Conservation (phyloP, 2,329 filamentous ascomycete genomes). For the Fusarium sublunatum region DNA sequence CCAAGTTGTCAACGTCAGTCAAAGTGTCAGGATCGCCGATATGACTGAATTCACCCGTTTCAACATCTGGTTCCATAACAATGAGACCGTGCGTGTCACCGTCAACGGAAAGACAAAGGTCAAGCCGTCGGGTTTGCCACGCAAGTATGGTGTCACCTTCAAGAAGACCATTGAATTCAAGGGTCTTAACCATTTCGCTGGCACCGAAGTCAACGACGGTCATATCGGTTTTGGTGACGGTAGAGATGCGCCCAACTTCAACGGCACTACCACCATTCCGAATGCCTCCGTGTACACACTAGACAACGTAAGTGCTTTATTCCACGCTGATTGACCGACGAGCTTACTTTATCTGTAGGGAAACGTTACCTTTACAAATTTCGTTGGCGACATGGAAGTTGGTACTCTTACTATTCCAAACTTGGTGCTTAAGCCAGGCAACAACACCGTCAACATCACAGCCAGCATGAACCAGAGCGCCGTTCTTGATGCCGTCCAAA, state of each 20-base stretch:
- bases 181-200: conserved; percentile 66
- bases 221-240: conserved; percentile 57
- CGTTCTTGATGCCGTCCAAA: conserved; percentile 56
- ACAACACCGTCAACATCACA: conserved; percentile 66
- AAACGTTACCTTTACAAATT: conserved; percentile 71
- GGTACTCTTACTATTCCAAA: conserved; percentile 69
- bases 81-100: conserved; percentile 61
- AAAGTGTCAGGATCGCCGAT: conserved; percentile 60
- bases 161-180: conserved; percentile 65
- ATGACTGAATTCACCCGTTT: conserved; percentile 63
- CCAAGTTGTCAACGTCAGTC: conserved; percentile 64
- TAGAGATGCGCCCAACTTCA: conserved; percentile 68
- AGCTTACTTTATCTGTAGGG: conserved; percentile 56
- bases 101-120: conserved; percentile 65
- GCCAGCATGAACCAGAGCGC: conserved; percentile 63
- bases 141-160: conserved; percentile 63
- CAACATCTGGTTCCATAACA: conserved; percentile 65
- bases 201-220: conserved; percentile 63
- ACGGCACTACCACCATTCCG: conserved; percentile 68
- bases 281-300: conserved; percentile 74
- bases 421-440: conserved; percentile 68
- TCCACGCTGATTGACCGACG: not conserved
- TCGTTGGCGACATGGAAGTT: conserved; percentile 61
- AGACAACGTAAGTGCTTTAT: conserved; percentile 64
- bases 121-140: conserved; percentile 61